A percentile compares a stretch with the other conserved stretches of the same genome.
phyloP scores from a whole-genome alignment of 2,329 filamentous ascomycete genomes.

The Cercospora zeina region DNA sequence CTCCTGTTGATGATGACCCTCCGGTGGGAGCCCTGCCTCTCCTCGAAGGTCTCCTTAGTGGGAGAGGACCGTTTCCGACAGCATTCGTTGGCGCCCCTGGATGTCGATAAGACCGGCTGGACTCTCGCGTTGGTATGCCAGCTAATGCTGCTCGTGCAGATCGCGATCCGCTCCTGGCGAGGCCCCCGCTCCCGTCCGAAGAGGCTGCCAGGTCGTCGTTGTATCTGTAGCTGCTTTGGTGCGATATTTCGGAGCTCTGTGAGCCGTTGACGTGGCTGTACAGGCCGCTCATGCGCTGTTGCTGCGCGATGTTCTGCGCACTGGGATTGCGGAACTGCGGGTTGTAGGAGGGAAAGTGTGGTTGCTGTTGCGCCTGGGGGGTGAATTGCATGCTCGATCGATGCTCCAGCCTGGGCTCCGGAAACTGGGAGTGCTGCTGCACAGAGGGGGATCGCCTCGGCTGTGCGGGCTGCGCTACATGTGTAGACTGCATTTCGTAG shows the following conservation, averaged over 20 bases:
- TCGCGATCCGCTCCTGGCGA: slow-evolving; percentile 64
- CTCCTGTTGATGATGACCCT: slow-evolving; percentile 29
- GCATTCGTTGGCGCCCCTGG: slow-evolving; percentile 55
- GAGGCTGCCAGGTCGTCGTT: slow-evolving; percentile 45
- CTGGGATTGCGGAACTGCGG: slow-evolving; percentile 34
- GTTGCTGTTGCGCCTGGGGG: slow-evolving; percentile 47
- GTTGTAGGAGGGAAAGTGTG: slow-evolving; percentile 32
- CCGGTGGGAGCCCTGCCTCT: slow-evolving; percentile 47
- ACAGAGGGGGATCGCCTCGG: slow-evolving; percentile 21
- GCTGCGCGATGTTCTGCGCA: slow-evolving; percentile 32
- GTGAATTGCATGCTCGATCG: slow-evolving; percentile 48
- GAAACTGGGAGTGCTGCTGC: slow-evolving; percentile 24
- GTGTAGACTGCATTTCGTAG: slow-evolving; percentile 38
- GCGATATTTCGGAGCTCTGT: slow-evolving; percentile 44
- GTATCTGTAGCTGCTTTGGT: slow-evolving; percentile 49
- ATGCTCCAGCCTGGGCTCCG: slow-evolving; percentile 42
- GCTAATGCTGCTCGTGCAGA: slow-evolving; percentile 60
- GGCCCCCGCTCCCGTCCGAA: slow-evolving; percentile 48
- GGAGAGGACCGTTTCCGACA: slow-evolving; percentile 57
- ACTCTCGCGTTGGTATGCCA: slow-evolving; percentile 63
- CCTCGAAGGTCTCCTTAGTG: slow-evolving; percentile 74
- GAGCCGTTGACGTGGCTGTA: slow-evolving; percentile 53
- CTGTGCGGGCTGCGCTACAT: slow-evolving; percentile 13
- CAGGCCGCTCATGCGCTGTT: slow-evolving; percentile 49
- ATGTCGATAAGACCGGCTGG: slow-evolving; percentile 67